These are phyloP conservation scores for Xylariaceae sp. DNA, from an alignment of 2,329 filamentous ascomycete genomes.

Conservation along the genomic window DNA sequence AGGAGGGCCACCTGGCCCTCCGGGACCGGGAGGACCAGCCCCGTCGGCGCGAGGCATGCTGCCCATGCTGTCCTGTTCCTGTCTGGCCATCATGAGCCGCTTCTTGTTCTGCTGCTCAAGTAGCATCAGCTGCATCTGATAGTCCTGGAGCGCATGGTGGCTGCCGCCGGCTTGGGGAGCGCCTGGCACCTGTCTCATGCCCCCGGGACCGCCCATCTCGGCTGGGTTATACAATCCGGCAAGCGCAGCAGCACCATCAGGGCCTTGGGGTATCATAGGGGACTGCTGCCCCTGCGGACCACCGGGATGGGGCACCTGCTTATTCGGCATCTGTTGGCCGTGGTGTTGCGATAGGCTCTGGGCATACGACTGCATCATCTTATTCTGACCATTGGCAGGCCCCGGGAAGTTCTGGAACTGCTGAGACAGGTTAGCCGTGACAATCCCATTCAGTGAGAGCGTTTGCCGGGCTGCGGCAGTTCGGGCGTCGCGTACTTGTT, in stretches of 20 bases:
- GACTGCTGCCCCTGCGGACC: slow-evolving; percentile 72
- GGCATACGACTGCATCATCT: slow-evolving; percentile 82
- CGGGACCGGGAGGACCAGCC: slow-evolving; percentile 44
- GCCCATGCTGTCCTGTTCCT: slow-evolving; percentile 63
- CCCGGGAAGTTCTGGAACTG: slow-evolving; percentile 62
- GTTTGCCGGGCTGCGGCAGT: slow-evolving; percentile 33
- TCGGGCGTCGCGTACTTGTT: slow-evolving; percentile 54
- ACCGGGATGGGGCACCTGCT: slow-evolving; percentile 65
- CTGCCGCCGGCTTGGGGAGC: slow-evolving; percentile 44
- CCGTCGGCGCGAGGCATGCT: slow-evolving; percentile 43
- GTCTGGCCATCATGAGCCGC: slow-evolving; percentile 73
- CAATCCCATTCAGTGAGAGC: slow-evolving; percentile 64
- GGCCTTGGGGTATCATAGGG: slow-evolving; percentile 70
- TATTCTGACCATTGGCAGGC: slow-evolving; percentile 59
- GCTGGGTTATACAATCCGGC: slow-evolving; percentile 55
- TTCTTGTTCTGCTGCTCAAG: slow-evolving; percentile 86
- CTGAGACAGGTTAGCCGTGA: slow-evolving; percentile 62
- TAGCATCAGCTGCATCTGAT: slow-evolving; percentile 84
- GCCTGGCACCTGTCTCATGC: slow-evolving; percentile 49
- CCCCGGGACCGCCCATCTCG: slow-evolving; percentile 49
- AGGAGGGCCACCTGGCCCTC: slow-evolving; percentile 34
- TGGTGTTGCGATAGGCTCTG: slow-evolving; percentile 78
- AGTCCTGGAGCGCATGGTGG: slow-evolving; percentile 78
- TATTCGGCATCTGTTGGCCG: slow-evolving; percentile 71
- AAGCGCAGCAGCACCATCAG: slow-evolving; percentile 52